phyloP scores from a whole-genome alignment of 2,329 filamentous ascomycete species.

The Thermothelomyces thermophilus region DNA sequence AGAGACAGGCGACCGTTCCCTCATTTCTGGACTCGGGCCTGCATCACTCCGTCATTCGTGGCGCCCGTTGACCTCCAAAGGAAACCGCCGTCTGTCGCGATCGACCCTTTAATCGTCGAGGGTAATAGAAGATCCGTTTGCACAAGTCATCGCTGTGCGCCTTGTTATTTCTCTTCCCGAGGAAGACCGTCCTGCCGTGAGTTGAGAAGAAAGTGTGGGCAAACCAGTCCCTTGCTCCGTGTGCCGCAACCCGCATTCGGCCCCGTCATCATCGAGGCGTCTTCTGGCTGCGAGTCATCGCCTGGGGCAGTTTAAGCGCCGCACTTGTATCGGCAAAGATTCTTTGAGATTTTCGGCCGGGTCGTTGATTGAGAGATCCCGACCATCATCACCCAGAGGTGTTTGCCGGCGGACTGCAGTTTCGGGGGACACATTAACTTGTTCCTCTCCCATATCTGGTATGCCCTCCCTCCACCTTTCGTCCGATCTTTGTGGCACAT shows the following conservation, averaged over 20 bases:
- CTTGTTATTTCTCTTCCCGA: conserved; percentile 18
- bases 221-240: conserved; percentile 6
- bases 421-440: conserved; percentile 93
- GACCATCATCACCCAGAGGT: conserved; percentile 26
- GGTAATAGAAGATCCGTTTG: conserved; percentile 25
- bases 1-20: conserved; percentile 23
- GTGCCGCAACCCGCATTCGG: conserved; percentile 7
- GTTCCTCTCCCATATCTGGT: conserved; percentile 84
- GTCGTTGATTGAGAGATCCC: conserved; percentile 29
- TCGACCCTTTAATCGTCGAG: conserved; percentile 25
- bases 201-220: conserved; percentile 17
- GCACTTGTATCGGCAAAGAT: conserved; percentile 11
- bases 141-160: conserved; percentile 23
- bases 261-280: conserved; percentile 8
- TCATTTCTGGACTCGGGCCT: conserved; percentile 25
- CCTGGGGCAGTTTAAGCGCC: conserved; percentile 15
- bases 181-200: conserved; percentile 22
- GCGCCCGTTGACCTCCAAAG: conserved; percentile 22
- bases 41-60: conserved; percentile 14
- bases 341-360: conserved; percentile 6
- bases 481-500: conserved; percentile 2
- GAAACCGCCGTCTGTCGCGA: conserved; percentile 23
- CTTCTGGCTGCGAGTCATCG: not conserved
- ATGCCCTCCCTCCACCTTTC: conserved; percentile 31
- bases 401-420: conserved; percentile 30